phyloP scores from a whole-genome alignment of 2,329 filamentous ascomycete species.

The Rosellinia necatrix region DNA sequence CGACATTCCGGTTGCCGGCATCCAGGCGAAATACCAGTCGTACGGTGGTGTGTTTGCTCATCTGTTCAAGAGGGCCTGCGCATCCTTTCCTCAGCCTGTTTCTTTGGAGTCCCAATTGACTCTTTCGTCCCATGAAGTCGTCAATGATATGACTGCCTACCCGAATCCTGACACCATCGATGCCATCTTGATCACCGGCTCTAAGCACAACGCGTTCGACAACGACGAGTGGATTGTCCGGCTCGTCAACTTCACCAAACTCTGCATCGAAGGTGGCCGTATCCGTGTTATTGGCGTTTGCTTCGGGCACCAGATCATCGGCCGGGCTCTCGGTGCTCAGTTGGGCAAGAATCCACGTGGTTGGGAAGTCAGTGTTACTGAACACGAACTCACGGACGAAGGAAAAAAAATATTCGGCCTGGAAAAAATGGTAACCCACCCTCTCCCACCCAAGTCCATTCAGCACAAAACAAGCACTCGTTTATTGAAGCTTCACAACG shows the following conservation, averaged over 20 bases:
- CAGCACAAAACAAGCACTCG: background rate
- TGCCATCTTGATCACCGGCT: conserved; percentile 80
- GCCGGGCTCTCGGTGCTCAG: conserved; percentile 68
- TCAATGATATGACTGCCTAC: conserved; percentile 66
- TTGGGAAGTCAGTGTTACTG: conserved; percentile 81
- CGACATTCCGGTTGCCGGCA: conserved; percentile 73
- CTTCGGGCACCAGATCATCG: conserved; percentile 87
- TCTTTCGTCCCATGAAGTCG: conserved; percentile 72
- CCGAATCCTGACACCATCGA: conserved; percentile 76
- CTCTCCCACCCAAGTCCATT: conserved; percentile 12
- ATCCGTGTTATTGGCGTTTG: conserved; percentile 80
- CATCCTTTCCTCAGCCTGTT: conserved; percentile 48
- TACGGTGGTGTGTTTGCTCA: conserved; percentile 74
- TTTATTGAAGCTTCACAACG: background rate
- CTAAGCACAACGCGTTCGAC: conserved; percentile 75
- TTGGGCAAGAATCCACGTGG: conserved; percentile 70
- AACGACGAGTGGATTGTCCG: conserved; percentile 75
- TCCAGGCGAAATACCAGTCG: conserved; percentile 67
- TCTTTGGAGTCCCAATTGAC: conserved; percentile 54
- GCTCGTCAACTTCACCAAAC: conserved; percentile 69
- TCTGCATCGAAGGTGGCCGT: conserved; percentile 62
- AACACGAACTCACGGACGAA: conserved; percentile 68
- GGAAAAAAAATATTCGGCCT: conserved; percentile 74
- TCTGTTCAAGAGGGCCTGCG: conserved; percentile 61
- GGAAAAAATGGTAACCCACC: conserved; percentile 57